These are phyloP conservation scores for Litsea cubeba DNA, from an alignment of 164 flowering plant genomes.

Conservation along the genomic window DNA sequence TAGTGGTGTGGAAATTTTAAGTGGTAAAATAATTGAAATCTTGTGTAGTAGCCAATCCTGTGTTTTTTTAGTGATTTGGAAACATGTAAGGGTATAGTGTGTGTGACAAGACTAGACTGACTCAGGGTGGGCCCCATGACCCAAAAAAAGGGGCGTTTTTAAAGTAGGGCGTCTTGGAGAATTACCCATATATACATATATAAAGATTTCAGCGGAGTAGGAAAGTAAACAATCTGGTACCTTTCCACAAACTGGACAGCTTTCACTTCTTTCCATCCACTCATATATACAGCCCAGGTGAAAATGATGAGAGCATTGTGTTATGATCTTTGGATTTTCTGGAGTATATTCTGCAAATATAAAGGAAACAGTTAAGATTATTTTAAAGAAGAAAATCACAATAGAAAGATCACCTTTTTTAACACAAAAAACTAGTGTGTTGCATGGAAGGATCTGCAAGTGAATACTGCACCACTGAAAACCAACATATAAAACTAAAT, in stretches of 20 bases:
- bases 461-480: neutral
- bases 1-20: too few relatives aligned
- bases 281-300: conserved; percentile 75
- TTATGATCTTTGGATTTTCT: conserved; percentile 60
- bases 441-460: neutral
- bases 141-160: too few relatives aligned
- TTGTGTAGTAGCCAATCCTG: too few relatives aligned
- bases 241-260: conserved; percentile 82
- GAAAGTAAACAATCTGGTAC: conserved; percentile 24
- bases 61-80: too few relatives aligned
- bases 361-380: neutral
- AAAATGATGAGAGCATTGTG: conserved; percentile 67
- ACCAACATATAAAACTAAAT: neutral
- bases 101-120: too few relatives aligned
- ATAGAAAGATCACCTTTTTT: neutral
- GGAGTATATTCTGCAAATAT: conserved; percentile 59
- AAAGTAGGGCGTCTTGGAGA: too few relatives aligned
- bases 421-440: neutral
- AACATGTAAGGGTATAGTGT: too few relatives aligned
- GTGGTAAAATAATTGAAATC: too few relatives aligned
- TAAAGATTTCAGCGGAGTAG: neutral
- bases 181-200: too few relatives aligned
- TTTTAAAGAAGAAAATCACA: conserved; percentile 3
- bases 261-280: conserved; percentile 83
- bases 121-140: too few relatives aligned